phyloP scores from a whole-genome alignment of 129 eudicot species.

The Lactuca sativa region DNA sequence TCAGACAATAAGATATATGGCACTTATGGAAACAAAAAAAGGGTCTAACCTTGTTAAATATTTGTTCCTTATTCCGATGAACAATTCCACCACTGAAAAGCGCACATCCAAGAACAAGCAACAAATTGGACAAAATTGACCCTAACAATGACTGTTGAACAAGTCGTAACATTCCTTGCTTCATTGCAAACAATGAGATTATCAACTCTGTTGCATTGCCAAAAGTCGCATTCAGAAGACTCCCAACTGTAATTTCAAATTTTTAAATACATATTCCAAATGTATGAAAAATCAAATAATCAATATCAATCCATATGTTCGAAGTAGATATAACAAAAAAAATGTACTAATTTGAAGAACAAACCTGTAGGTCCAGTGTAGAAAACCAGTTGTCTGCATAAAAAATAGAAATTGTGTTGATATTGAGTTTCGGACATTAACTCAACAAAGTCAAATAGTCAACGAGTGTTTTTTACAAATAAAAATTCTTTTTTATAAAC shows the following conservation, averaged over 20 bases:
- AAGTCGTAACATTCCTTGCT: slow-evolving; percentile 57
- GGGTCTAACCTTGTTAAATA: slow-evolving; percentile 55
- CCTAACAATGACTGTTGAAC: slow-evolving; percentile 80
- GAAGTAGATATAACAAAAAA: too few relatives aligned
- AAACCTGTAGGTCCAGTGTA: slow-evolving; percentile 70
- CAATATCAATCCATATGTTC: neutral
- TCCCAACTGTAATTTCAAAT: slow-evolving; percentile 58
- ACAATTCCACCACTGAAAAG: slow-evolving; percentile 70
- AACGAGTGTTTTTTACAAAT: neutral
- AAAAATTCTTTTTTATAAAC: neutral
- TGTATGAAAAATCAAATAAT: neutral
- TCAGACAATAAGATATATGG: too few relatives aligned
- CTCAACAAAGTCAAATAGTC: neutral
- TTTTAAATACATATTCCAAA: neutral
- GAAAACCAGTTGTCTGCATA: slow-evolving; percentile 60
- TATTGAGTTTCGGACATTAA: neutral
- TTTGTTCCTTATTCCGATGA: slow-evolving; percentile 54
- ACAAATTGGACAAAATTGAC: slow-evolving; percentile 72
- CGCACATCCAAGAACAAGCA: slow-evolving; percentile 86
- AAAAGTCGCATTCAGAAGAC: slow-evolving; percentile 78
- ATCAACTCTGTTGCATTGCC: slow-evolving; percentile 86
- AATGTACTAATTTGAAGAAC: neutral
- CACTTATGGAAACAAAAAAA: too few relatives aligned
- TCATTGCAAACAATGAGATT: slow-evolving; percentile 67
- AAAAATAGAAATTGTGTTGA: neutral